Base-by-base conservation (phyloP, 805 yeast genomes). In the Suhomyces sp. region DNA sequence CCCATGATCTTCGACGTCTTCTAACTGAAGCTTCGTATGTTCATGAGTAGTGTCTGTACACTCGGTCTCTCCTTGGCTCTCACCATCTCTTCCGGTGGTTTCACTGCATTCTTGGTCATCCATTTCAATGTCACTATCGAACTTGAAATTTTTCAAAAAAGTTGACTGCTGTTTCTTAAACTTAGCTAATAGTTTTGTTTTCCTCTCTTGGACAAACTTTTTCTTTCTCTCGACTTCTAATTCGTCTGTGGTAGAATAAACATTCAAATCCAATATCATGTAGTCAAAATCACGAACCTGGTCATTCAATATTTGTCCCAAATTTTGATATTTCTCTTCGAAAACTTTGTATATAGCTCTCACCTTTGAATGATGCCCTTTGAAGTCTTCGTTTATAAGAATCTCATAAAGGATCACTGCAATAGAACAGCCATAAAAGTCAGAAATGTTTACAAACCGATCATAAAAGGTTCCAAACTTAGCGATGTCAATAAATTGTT, bases 101-200 rank as follows among this genome's bases (percentile, higher is more conserved):
- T 26, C 17, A n/a, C n/a, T n/a, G n/a, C n/a, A n/a, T 8, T 51
- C 62, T n/a, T 50, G 62, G 16, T 55, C 65, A 13, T 57, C 61
- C 56, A 66, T 66, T 25, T 68, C 78, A 7, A 57, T 58, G 36
- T 72, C 81, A 40, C 63, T 60, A 6, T 33, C 36, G 25, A 10
- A 24, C 15, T 58, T 44, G 44, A 77, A 72, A 19, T 74, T 72
- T 38, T 76, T 77, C 19, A 83, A 76, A 60, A 91, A 93, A 62
- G 70, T 74, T 24, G 76, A 69, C 53, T 91, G 98, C 48, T 88
- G 95, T 44, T 75, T 77, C 44, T 82, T 84, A 53, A 91, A 76
- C 39, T 82, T 86, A 1, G 83, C 91, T 72, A 91, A 58, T 20
- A 90, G 70, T 47, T 79, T 82, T 1, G 73, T 75, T 47, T 79